These are phyloP conservation scores for Synchytrium microbalum DNA, from an alignment of 371 early-diverging fungal species.

Conservation along the genomic window DNA sequence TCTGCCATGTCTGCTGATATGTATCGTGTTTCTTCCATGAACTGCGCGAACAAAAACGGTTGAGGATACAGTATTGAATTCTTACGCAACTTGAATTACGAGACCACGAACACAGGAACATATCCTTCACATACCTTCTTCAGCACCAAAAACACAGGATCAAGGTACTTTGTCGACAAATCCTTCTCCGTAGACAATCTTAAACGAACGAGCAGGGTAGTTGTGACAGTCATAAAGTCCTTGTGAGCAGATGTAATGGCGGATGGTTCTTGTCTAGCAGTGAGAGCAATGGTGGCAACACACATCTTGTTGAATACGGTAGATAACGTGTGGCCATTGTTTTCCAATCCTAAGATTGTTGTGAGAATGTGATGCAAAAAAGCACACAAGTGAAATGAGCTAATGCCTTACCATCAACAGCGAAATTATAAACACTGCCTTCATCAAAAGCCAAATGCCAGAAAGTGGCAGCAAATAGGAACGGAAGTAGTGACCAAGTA, in stretches of 20 bases:
- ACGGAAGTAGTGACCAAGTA: constrained; percentile 17
- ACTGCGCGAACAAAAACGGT: no score
- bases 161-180: constrained; percentile 10
- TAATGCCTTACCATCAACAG: constrained; percentile 10
- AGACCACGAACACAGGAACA: no score
- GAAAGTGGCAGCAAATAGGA: constrained; percentile 15
- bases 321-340: constrained; percentile 13
- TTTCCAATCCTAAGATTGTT: constrained; percentile 9
- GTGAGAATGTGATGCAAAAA: no score
- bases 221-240: constrained; percentile 7
- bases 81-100: no score
- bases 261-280: not conserved
- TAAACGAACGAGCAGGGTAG: constrained; percentile 9
- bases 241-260: not conserved
- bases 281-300: not conserved
- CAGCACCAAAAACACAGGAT: constrained; percentile 11
- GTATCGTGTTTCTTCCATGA: not conserved
- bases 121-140: constrained; percentile 16
- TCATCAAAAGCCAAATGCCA: constrained; percentile 20
- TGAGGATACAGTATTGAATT: no score
- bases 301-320: constrained; percentile 5
- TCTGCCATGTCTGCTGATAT: not conserved
- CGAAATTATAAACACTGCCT: constrained; percentile 12
- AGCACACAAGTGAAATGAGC: no score
- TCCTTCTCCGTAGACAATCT: constrained; percentile 13